Evolutionary conservation across 2,329 filamentous ascomycete species (phyloP), one percentile per base, ranked within the genome.

Genomic region (Leptographium flavum): DNA sequence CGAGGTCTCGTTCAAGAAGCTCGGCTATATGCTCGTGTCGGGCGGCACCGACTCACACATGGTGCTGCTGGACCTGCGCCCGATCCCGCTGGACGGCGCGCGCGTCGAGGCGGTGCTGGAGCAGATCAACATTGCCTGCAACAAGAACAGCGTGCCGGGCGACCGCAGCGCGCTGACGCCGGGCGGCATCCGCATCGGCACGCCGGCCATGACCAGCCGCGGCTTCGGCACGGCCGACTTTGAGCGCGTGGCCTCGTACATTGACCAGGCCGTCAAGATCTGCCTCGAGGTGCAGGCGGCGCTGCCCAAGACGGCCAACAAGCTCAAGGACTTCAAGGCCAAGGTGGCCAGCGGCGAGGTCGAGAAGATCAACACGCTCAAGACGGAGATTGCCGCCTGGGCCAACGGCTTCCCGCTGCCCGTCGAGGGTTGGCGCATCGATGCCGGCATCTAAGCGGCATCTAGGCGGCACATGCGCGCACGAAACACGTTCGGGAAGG

Each of bases 301-400:
- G 52, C 77, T 96, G 22, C 90, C 92, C 64, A 95, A 95, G 79
- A 84, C 92, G 67, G 87, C 86, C 59, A 98, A 96, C 80, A 95
- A 93, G 80, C 85, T 94, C 65, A 96, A 96, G 81, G 92, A 98
- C 74, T 96, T 98, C 83, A 93, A 90, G 76, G 80, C 79, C 62
- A 90, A 87, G 76, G 86, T 94, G 50, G 77, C 83, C 47, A 69
- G 73, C 54, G 88, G 87, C 52, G 76, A 82, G 59, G 73, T 94
- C 41, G 66, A 76, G 50, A 84, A 88, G 71, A 90, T 98, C 68
- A 80, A 83, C 63, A 76, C 74, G 55, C 74, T 94, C 62, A 84
- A 81, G 71, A 83, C 87, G 71, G 90, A 96, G 75, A 87, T 98
- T 62, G 73, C 86, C 39, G 68, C 69, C 41, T 98, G 90, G 90